Evolutionary conservation across 2,329 filamentous ascomycete species (phyloP).

Genomic region (Parastagonospora nodorum): DNA sequence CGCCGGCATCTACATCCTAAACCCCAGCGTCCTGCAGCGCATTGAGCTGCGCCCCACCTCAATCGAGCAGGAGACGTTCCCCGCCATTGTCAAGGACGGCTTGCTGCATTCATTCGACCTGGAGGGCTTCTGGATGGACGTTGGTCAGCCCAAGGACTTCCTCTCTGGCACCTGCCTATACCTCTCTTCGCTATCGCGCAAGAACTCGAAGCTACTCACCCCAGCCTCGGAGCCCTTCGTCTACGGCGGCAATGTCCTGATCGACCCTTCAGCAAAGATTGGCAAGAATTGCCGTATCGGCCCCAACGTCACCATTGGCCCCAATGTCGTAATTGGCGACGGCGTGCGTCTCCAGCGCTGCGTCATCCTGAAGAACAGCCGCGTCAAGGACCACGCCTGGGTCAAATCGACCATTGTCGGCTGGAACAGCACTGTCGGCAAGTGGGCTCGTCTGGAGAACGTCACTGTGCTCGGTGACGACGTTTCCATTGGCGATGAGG

Average conservation of each 20-base stretch:
- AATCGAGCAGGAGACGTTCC: conserved; percentile 99
- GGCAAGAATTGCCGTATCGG: conserved; percentile 98
- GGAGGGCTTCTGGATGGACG: conserved; percentile 99
- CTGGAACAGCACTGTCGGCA: conserved; percentile 95
- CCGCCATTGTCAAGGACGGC: conserved; percentile 85
- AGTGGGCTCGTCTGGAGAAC: conserved; percentile 96
- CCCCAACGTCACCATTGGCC: conserved; percentile 94
- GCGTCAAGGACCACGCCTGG: conserved; percentile 99
- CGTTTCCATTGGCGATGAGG: conserved; percentile 95
- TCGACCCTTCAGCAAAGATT: conserved; percentile 92
- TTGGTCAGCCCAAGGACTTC: conserved; percentile 98
- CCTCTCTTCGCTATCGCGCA: conserved; percentile 89
- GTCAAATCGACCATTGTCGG: conserved; percentile 98
- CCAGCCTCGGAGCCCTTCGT: conserved; percentile 77
- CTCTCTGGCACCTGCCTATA: conserved; percentile 94
- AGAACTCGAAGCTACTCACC: conserved; percentile 81
- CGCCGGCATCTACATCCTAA: conserved; percentile 96
- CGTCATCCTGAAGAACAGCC: conserved; percentile 84
- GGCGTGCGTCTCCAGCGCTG: conserved; percentile 93
- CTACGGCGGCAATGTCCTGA: conserved; percentile 92
- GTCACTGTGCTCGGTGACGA: conserved; percentile 98
- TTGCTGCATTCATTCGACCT: conserved; percentile 95
- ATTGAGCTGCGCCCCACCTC: conserved; percentile 96
- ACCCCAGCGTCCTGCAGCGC: conserved; percentile 84
- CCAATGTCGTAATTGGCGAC: conserved; percentile 88